Percentiles rank a stretch among this genome's conserved stretches.
Evolutionary conservation across 2,329 filamentous ascomycete genomes (phyloP).

Genomic region (Phoma sp.): DNA sequence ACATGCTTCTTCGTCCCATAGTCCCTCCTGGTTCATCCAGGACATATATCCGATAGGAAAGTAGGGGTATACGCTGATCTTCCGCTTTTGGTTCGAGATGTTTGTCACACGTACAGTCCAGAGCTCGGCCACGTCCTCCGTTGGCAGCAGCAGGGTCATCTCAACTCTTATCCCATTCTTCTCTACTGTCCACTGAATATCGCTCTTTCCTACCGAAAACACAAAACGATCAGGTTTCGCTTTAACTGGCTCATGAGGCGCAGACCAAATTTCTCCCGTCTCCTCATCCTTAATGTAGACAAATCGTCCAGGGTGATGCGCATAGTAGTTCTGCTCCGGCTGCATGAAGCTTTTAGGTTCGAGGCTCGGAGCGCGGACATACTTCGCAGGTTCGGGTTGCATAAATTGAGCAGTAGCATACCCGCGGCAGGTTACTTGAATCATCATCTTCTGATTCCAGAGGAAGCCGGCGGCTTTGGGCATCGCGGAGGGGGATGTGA

Average conservation of each 20-base stretch:
- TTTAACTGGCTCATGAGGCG: slow-evolving; percentile 64
- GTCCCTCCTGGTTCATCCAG: slow-evolving; percentile 67
- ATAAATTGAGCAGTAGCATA: slow-evolving; percentile 67
- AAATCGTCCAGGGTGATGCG: slow-evolving; percentile 66
- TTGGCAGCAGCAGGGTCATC: slow-evolving; percentile 61
- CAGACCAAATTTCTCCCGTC: slow-evolving; percentile 60
- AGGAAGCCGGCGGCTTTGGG: slow-evolving; percentile 64
- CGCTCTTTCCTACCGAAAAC: slow-evolving; percentile 64
- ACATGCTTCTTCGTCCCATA: slow-evolving; percentile 58
- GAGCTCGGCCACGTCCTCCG: slow-evolving; percentile 63
- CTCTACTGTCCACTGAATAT: slow-evolving; percentile 63
- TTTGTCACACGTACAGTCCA: slow-evolving; percentile 64
- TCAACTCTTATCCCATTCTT: slow-evolving; percentile 60
- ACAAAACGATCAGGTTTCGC: slow-evolving; percentile 57
- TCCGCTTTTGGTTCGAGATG: slow-evolving; percentile 54
- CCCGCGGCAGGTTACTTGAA: slow-evolving; percentile 66
- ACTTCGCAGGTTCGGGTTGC: slow-evolving; percentile 68
- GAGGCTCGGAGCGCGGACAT: slow-evolving; percentile 65
- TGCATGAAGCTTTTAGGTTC: slow-evolving; percentile 69
- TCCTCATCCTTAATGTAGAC: slow-evolving; percentile 67
- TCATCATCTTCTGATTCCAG: slow-evolving; percentile 69
- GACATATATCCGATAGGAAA: slow-evolving; percentile 68
- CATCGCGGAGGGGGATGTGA: slow-evolving; percentile 63
- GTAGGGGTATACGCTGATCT: slow-evolving; percentile 63
- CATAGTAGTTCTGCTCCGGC: slow-evolving; percentile 66